phyloP scores from a whole-genome alignment of 2,329 filamentous ascomycete species.

The Apiospora pterosperma region DNA sequence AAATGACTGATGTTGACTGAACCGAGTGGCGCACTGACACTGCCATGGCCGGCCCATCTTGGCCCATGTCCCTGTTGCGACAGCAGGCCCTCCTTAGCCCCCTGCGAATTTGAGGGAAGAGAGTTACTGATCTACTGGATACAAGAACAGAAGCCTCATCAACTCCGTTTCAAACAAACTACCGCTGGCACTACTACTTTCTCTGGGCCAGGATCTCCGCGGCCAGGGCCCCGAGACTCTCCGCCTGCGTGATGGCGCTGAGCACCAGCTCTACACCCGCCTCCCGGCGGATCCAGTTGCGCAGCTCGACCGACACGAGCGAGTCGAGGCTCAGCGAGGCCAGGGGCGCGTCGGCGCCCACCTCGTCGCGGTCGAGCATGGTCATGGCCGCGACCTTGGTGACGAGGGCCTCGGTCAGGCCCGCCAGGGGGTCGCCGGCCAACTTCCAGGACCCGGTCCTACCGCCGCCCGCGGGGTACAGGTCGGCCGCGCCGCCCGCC shows the following conservation, averaged over 20 bases:
- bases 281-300: constrained; percentile 25
- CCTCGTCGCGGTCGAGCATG: constrained; percentile 13
- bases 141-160: too few species aligned
- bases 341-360: constrained; percentile 9
- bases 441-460: background rate
- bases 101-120: too few species aligned
- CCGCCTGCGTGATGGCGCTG: constrained; percentile 8
- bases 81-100: too few species aligned
- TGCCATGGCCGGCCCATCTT: too few species aligned
- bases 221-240: constrained; percentile 9
- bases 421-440: background rate
- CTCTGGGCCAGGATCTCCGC: constrained; percentile 10
- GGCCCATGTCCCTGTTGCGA: too few species aligned
- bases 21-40: too few species aligned
- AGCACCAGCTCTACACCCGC: constrained; percentile 18
- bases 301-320: constrained; percentile 26
- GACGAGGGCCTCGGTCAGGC: constrained; percentile 9
- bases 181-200: background rate
- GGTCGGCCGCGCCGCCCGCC: background rate
- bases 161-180: background rate
- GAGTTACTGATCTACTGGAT: too few species aligned
- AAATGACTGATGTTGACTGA: too few species aligned
- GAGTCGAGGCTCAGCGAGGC: constrained; percentile 22
- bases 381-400: constrained; percentile 12
- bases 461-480: background rate